Percentiles rank a stretch among this genome's conserved stretches.
phyloP scores from a whole-genome alignment of 78 protist species.

The Tieghemostelium lacteum region DNA sequence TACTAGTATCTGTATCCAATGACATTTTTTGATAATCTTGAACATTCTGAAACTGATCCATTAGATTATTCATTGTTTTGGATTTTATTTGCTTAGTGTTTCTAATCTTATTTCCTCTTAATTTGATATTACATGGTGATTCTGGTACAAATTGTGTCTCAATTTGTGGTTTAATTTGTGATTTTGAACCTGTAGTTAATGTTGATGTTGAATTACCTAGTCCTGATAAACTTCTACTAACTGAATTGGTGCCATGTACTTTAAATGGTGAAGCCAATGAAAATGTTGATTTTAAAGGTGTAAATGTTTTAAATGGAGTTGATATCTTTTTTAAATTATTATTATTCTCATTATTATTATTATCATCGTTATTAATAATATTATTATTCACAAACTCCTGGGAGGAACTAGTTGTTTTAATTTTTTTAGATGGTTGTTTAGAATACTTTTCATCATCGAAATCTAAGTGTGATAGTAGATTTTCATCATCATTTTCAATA shows the following conservation, averaged over 20 bases:
- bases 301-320: not conserved
- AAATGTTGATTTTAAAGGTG: not conserved
- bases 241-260: not conserved
- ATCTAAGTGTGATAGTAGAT: too few species aligned
- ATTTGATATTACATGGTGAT: constrained; percentile 50
- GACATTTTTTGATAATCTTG: not conserved
- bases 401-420: too few species aligned
- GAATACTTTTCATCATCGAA: too few species aligned
- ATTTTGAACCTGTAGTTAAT: not conserved
- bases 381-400: too few species aligned
- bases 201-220: too few species aligned
- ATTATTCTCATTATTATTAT: not conserved
- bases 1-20: not conserved
- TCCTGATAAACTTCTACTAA: too few species aligned
- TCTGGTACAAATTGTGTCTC: constrained; percentile 39
- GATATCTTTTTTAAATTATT: not conserved
- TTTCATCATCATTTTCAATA: too few species aligned
- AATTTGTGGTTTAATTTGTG: constrained; percentile 11
- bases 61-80: not conserved
- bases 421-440: too few species aligned
- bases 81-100: not conserved
- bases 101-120: constrained; percentile 1
- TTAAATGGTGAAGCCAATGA: not conserved
- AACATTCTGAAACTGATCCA: not conserved
- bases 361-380: too few species aligned